Evolutionary conservation across 352 stramenopile species (phyloP).

Genomic region (Blastocystis sp.): DNA sequence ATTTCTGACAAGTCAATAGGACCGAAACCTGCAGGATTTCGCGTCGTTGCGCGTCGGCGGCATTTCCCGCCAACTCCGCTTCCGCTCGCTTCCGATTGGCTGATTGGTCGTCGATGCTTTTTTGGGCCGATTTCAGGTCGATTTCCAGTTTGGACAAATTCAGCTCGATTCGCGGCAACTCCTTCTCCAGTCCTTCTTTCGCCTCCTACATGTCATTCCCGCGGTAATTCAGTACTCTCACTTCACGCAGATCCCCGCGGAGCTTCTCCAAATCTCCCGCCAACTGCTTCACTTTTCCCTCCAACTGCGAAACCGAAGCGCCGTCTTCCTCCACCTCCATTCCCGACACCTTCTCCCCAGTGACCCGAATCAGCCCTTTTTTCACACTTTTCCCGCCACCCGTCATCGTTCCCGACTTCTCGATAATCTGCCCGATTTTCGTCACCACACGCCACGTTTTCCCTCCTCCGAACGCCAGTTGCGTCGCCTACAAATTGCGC

Average conservation of each 20-base stretch:
- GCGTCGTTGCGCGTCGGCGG: neutral
- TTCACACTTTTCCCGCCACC: constrained; percentile 93
- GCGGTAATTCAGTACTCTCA: neutral
- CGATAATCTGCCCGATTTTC: constrained; percentile 87
- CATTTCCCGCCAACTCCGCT: neutral
- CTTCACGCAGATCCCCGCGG: constrained; percentile 61
- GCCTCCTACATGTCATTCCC: neutral
- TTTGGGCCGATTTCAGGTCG: constrained; percentile 65
- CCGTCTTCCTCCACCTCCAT: too few relatives aligned
- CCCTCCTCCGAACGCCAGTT: constrained; percentile 63
- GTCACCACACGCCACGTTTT: constrained; percentile 82
- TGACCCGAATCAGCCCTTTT: too few relatives aligned
- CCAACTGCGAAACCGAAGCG: too few relatives aligned
- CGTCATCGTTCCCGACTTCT: constrained; percentile 94
- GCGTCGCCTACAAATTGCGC: constrained; percentile 73
- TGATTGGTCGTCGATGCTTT: constrained; percentile 66
- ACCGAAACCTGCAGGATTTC: neutral
- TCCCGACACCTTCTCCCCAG: too few relatives aligned
- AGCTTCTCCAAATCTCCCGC: constrained; percentile 62
- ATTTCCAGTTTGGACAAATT: constrained; percentile 73
- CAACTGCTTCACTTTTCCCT: constrained; percentile 63
- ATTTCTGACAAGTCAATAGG: neutral
- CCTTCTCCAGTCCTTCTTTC: neutral
- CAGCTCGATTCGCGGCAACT: constrained; percentile 58
- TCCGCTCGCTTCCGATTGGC: constrained; percentile 57